Base-by-base conservation (phyloP, 2,329 filamentous ascomycete species). In the Tolypocladium ovalisporum region DNA sequence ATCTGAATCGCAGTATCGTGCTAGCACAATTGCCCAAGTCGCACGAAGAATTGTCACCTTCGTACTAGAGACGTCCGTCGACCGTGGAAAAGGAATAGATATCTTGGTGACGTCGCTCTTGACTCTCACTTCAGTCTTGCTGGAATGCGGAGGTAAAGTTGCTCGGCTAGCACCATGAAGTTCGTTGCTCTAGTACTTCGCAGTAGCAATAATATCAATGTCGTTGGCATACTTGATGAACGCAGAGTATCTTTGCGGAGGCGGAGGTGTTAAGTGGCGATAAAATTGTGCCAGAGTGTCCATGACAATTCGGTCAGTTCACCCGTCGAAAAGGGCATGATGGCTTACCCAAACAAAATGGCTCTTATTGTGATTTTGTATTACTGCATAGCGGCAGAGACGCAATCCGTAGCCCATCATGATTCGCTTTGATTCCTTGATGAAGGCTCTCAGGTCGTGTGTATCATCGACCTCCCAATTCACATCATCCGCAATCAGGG, bases 251-350 rank as follows among this genome's bases (percentile, higher is more conserved):
- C 54, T 52, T 19, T 53, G 54, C 24, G 58, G 37, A 13, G 22
- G 17, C 29, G 36, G 40, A 47, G 52, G n/a, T 42, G 37, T 4
- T 52, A 56, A n/a, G 1, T 53, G 56, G 4, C 39, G 37, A 35
- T 61, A 64, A 15, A 56, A 32, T 2, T 54, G 47, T 17, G 54
- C 40, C 7, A 65, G 37, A 0, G 36, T 35, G 15, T 49, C 44
- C 22, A 60, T 22, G 17, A 63, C 55, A 0, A 63, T 51, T 10
- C 37, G 39, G 49, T 61, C n/a, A 8, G 62, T 63, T 63, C 63
- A 67, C 7, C 66, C 67, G 44, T 69, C 67, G 32, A 67, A 65
- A 1, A 67, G 34, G 2, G 66, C 59, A 35, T 68, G 67, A 34
- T 69, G 67, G 2, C 60, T 58, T 4, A 63, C 63, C 58, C 63